These are phyloP conservation scores for Dryas drummondii DNA, from an alignment of 306 rosid species.

Conservation along the genomic window DNA sequence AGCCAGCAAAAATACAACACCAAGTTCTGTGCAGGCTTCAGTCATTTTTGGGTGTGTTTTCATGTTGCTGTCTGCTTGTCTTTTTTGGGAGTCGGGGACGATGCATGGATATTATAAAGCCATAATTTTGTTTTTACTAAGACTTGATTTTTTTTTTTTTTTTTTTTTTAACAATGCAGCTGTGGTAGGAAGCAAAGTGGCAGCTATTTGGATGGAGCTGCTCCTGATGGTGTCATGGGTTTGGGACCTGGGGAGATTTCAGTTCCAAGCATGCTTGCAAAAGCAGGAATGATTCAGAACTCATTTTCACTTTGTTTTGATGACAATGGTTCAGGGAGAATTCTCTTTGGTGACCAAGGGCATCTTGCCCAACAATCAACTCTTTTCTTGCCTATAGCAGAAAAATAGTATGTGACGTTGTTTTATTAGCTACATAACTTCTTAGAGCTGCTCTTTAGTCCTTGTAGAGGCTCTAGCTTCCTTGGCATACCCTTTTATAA, in stretches of 20 bases:
- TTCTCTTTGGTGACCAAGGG: conserved; percentile 64
- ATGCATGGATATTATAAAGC: background rate
- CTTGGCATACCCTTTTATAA: background rate
- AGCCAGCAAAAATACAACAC: conserved; percentile 24
- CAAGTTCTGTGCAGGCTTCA: conserved; percentile 59
- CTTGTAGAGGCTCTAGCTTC: background rate
- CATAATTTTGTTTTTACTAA: background rate
- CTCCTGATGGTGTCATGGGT: conserved; percentile 73
- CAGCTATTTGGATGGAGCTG: conserved; percentile 55
- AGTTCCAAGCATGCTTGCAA: conserved; percentile 61
- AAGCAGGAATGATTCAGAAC: conserved; percentile 51
- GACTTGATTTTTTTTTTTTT: conserved; percentile 1
- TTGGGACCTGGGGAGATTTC: conserved; percentile 64
- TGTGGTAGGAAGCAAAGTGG: conserved; percentile 70
- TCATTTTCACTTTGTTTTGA: conserved; percentile 59
- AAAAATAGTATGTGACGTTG: conserved; percentile 41
- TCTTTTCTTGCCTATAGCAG: conserved; percentile 42
- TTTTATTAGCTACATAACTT: background rate
- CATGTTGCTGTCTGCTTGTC: background rate
- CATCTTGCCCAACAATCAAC: conserved; percentile 47
- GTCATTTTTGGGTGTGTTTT: conserved; percentile 59
- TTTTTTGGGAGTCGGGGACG: background rate
- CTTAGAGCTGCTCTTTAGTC: background rate
- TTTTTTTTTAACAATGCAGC: conserved; percentile 38
- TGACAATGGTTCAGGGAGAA: conserved; percentile 58